Base-by-base conservation (phyloP, 192 early-diverging fungal species). In the Umbelopsis isabellina region DNA sequence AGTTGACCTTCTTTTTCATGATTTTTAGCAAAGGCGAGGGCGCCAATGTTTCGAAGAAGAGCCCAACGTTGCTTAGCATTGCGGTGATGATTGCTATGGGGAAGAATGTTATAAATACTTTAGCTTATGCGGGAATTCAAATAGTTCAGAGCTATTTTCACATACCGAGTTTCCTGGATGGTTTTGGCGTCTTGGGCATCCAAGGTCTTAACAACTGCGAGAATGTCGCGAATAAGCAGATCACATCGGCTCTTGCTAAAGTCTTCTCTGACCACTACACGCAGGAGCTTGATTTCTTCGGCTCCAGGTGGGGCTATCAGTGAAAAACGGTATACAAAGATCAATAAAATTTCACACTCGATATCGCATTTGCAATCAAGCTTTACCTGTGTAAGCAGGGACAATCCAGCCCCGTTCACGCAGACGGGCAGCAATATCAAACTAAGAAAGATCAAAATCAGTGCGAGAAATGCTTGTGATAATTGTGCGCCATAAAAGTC, bases 331-430 rank as follows among this genome's bases (percentile, higher is more conserved):
- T 2, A 6, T 61, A 30, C 27, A 30, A 30, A 30, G 11, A 61
- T 12, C 33, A 16, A 35, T 16, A n/a, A 10, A n/a, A 21, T 55
- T 27, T 22, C 33, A 30, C 25, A 35, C 30, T 35, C 33, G 11
- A 55, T 25, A 27, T 5, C 37, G 10, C 37, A 41, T 41, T 30
- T 49, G 48, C 4, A 55, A 25, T 18, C 6, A 35, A 11, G 5
- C 18, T 16, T 30, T 25, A 61, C 55, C 55, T 12, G 25, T 82
- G 70, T 93, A 93, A 49, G 88, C 88, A 66, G 91, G 91, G 3
- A 93, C 87, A 69, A 93, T 90, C 91, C 91, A 93, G 11, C 90
- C 89, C 49, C 84, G 85, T 49, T 88, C 84, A 46, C 86, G 88
- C 46, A 91, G 74, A 67, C 86, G 73, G 25, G 78, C 80, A 15